Base-by-base conservation (phyloP, 2,329 filamentous ascomycete genomes). In the Peltaster fructicola region DNA sequence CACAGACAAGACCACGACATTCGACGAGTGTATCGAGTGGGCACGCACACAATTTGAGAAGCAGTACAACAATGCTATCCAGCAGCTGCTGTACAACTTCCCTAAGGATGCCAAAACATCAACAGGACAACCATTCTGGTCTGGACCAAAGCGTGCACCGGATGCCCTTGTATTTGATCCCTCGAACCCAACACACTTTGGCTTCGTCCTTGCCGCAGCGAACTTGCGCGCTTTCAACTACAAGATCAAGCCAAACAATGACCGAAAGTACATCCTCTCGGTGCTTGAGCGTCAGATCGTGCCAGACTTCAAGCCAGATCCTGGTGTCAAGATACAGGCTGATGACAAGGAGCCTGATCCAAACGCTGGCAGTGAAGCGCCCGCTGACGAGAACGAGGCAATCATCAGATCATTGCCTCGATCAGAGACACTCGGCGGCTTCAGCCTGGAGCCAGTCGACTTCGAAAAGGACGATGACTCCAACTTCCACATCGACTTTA, bases 381-480 rank as follows among this genome's bases (percentile, higher is more conserved):
- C 50, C 7, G 54, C 57, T 20, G 73, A 80, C 39, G 82, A 93
- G 40, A 65, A 68, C 22, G 59, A 79, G 37, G 65, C 69, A 32
- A 68, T 98, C 23, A 64, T 72, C 9, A 59, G 68, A 9, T 66
- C 68, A 33, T 63, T 98, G 15, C 88, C 88, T 1, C 59, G 73
- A 4, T 73, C 85, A 9, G 84, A 76, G 48, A 70, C 72, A 19
- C 59, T 98, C 24, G 75, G 79, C 14, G 82, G 81, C 16, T 91
- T 90, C 65, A 84, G 84, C 54, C 60, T 98, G 25, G 70, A 73
- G 29, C 79, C 85, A 3, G 88, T 95, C 5, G 88, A 95, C 42
- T 98, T 98, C 43, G 82, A 98, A 56, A 98, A 98, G 63, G 88
- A 98, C 37, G 88, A 98, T 43, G 90, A 98, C 52, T 80, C 76